Percentiles rank a stretch among this genome's conserved stretches.
Conservation (phyloP, 371 early-diverging fungal genomes). For the Enterospora canceri region DNA sequence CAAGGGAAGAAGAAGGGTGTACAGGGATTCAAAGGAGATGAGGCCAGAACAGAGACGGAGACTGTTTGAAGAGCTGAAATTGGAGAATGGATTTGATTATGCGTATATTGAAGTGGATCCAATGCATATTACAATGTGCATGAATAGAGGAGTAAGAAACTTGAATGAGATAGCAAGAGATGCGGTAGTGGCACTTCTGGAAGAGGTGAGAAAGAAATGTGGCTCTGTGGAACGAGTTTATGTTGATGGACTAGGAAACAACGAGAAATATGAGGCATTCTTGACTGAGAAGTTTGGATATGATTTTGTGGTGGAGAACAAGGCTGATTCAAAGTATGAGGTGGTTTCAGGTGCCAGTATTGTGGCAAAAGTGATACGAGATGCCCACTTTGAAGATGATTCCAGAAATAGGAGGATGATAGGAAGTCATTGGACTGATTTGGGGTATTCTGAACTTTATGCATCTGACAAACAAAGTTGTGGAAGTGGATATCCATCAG, state of each 20-base stretch:
- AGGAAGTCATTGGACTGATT: no score
- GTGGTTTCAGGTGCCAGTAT: slow-evolving; percentile 95
- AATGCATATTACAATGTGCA: slow-evolving; percentile 41
- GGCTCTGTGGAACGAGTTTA: slow-evolving; percentile 55
- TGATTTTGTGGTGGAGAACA: slow-evolving; percentile 69
- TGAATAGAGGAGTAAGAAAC: slow-evolving; percentile 60
- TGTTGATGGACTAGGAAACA: slow-evolving; percentile 90
- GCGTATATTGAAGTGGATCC: slow-evolving; percentile 39
- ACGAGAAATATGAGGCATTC: slow-evolving; percentile 66
- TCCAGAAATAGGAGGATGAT: slow-evolving; percentile 61
- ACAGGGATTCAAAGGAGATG: slow-evolving; percentile 55
- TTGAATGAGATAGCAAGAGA: slow-evolving; percentile 81
- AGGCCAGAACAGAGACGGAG: slow-evolving; percentile 60
- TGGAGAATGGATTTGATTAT: slow-evolving; percentile 36
- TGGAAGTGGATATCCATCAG: slow-evolving; percentile 90
- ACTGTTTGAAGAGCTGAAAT: slow-evolving; percentile 62
- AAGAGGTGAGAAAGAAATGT: slow-evolving; percentile 18
- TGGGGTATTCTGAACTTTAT: background rate
- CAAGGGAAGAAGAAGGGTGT: background rate
- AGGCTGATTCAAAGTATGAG: slow-evolving; percentile 84
- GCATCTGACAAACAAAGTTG: slow-evolving; percentile 54
- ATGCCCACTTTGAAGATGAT: slow-evolving; percentile 56
- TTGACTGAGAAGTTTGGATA: slow-evolving; percentile 65
- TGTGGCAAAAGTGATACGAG: slow-evolving; percentile 86
- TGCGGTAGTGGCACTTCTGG: slow-evolving; percentile 59